Evolutionary conservation across 495 filamentous ascomycete species (phyloP), one percentile per base, ranked within the genome.

Genomic region (Chaetomium cochliodes): DNA sequence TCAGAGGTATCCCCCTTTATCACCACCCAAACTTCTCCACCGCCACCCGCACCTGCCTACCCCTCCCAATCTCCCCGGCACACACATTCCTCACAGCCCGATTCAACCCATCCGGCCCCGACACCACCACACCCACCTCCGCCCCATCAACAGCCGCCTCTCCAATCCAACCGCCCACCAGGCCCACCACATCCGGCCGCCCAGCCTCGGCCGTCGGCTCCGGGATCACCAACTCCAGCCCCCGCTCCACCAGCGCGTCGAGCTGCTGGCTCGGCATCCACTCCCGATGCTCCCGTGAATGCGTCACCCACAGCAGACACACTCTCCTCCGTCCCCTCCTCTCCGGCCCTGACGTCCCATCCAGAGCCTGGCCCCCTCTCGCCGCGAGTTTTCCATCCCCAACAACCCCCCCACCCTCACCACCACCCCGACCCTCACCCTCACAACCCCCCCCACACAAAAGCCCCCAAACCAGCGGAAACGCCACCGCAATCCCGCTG

Each of bases 401-500:
- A 9, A 9, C 20, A 1, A 26, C 11, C 58, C n/a, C 2, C 8
- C 57, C 15, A 37, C 28, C 28, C 33, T 39, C 18, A 6, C 58
- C 33, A 37, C 33, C 33, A 37, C 33, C 58, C 13, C n/a, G 13
- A 23, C 7, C 44, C 26, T 9, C 58, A 44, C n/a, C 23, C 1
- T 22, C 46, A 3, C 15, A 23, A 13, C 66, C 67, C 30, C 22
- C 53, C 30, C 12, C 53, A 13, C 7, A 28, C 28, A 74, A 47
- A 12, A 82, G 63, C 55, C 76, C 74, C 70, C 81, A 85, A 2
- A 66, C 63, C n/a, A 74, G 44, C 1, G 70, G 66, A 6, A 82
- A 86, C 3, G 81, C 76, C 51, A 88, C 85, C 0, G 83, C 86
- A 42, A 88, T 85, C n/a, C 85, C 86, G 18, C 81, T 84, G 13